Evolutionary conservation across 2,329 filamentous ascomycete species (phyloP).

Genomic region (Ophiostoma australiae): DNA sequence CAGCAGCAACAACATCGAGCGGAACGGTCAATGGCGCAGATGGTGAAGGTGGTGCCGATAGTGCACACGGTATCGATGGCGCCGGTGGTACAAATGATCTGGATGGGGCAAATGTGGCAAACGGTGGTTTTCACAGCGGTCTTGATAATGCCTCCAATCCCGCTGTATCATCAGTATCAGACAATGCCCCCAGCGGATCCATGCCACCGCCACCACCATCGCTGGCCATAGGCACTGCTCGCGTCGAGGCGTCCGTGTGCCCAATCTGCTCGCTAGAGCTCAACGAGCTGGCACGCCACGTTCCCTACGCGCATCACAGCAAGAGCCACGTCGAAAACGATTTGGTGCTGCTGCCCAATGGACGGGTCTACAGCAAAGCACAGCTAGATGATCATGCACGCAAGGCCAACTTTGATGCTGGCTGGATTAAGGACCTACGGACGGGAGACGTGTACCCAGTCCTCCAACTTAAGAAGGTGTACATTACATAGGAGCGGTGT

Average conservation of each 20-base stretch:
- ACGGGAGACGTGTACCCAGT: slow-evolving; percentile 63
- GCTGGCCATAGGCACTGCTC: slow-evolving; percentile 15
- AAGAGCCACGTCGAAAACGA: slow-evolving; percentile 90
- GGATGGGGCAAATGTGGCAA: background rate
- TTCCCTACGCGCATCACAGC: slow-evolving; percentile 92
- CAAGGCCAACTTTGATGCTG: slow-evolving; percentile 66
- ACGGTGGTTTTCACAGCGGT: background rate
- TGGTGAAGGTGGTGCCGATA: no score
- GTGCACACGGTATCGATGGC: background rate
- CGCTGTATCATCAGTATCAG: background rate
- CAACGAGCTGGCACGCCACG: slow-evolving; percentile 79
- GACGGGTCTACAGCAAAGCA: slow-evolving; percentile 74
- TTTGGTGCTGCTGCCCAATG: slow-evolving; percentile 80
- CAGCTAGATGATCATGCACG: slow-evolving; percentile 69
- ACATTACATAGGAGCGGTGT: slow-evolving; percentile 61
- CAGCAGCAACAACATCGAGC: background rate
- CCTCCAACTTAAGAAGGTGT: slow-evolving; percentile 75
- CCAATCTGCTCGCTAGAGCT: slow-evolving; percentile 95
- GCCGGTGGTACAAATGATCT: background rate
- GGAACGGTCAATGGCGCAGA: background rate
- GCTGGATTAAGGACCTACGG: slow-evolving; percentile 70
- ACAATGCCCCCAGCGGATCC: background rate
- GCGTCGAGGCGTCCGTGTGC: slow-evolving; percentile 50
- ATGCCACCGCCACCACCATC: slow-evolving; percentile 21
- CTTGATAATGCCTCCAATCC: background rate